These are phyloP conservation scores for Lagerstroemia fauriei DNA, from an alignment of 441 rosid species.

Conservation along the genomic window DNA sequence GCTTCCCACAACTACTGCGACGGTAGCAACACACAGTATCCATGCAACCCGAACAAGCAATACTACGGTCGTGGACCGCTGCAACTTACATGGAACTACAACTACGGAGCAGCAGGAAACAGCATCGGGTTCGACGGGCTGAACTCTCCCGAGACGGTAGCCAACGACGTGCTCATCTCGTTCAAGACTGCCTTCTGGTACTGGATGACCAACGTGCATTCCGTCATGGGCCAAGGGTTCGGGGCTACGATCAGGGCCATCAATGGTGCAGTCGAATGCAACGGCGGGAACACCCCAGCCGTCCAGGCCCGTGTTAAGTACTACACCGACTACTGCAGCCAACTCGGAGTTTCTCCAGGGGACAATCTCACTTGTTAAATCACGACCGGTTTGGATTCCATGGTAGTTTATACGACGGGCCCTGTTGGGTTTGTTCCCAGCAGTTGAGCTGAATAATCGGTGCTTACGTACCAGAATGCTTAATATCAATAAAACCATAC, in stretches of 20 bases:
- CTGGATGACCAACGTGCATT: slow-evolving; percentile 26
- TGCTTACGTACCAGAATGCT: neutral
- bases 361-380: slow-evolving; percentile 26
- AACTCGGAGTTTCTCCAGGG: slow-evolving; percentile 21
- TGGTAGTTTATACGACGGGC: neutral
- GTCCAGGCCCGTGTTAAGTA: slow-evolving; percentile 20
- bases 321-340: slow-evolving; percentile 27
- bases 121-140: slow-evolving; percentile 30
- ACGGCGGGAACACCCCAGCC: slow-evolving; percentile 15
- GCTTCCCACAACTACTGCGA: slow-evolving; percentile 39
- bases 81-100: slow-evolving; percentile 49
- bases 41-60: slow-evolving; percentile 25
- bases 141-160: slow-evolving; percentile 23
- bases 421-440: neutral
- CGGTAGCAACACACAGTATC: slow-evolving; percentile 26
- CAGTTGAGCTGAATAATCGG: neutral
- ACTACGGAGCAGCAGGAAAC: slow-evolving; percentile 48
- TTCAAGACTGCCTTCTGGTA: slow-evolving; percentile 29
- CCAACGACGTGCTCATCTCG: slow-evolving; percentile 13
- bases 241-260: slow-evolving; percentile 33
- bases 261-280: slow-evolving; percentile 22
- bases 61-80: slow-evolving; percentile 51
- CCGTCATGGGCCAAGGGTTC: slow-evolving; percentile 25
- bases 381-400: neutral
- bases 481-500: too few species aligned